Conservation (phyloP, 371 early-diverging fungal species). For the Smittium mucronatum region DNA sequence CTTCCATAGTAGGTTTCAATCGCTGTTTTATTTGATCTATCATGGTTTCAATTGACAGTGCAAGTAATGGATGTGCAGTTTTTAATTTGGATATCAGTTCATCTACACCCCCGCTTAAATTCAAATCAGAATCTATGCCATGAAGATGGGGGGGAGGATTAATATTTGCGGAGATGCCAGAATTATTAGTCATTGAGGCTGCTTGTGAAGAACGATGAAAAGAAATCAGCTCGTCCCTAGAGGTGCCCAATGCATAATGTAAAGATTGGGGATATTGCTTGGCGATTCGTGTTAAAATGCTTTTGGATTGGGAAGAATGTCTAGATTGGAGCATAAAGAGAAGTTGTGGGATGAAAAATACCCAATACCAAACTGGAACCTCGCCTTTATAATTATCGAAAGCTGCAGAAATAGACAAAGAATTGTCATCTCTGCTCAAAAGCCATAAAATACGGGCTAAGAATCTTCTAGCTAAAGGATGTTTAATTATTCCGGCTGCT, state of each 20-base stretch:
- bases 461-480: constrained; percentile 74
- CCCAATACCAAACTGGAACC: constrained; percentile 93
- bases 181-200: not conserved
- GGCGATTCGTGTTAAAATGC: constrained; percentile 81
- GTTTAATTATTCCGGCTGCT: constrained; percentile 81
- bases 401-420: constrained; percentile 56
- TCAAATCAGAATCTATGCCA: not conserved
- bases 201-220: not conserved
- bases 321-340: constrained; percentile 59
- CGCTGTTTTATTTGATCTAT: constrained; percentile 87
- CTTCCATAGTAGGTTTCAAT: constrained; percentile 84
- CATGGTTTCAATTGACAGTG: constrained; percentile 94
- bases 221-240: constrained; percentile 63
- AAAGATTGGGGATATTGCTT: constrained; percentile 93
- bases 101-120: constrained; percentile 40
- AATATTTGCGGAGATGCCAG: constrained; percentile 15
- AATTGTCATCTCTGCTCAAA: constrained; percentile 76
- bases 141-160: constrained; percentile 45
- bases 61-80: constrained; percentile 85
- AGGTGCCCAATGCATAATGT: constrained; percentile 86
- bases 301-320: constrained; percentile 47
- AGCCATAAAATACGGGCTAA: constrained; percentile 88
- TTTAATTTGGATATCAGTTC: constrained; percentile 94
- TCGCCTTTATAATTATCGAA: constrained; percentile 85
- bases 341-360: constrained; percentile 93